Evolutionary conservation across 2,329 filamentous ascomycete species (phyloP).

Genomic region (Fusarium sp.): DNA sequence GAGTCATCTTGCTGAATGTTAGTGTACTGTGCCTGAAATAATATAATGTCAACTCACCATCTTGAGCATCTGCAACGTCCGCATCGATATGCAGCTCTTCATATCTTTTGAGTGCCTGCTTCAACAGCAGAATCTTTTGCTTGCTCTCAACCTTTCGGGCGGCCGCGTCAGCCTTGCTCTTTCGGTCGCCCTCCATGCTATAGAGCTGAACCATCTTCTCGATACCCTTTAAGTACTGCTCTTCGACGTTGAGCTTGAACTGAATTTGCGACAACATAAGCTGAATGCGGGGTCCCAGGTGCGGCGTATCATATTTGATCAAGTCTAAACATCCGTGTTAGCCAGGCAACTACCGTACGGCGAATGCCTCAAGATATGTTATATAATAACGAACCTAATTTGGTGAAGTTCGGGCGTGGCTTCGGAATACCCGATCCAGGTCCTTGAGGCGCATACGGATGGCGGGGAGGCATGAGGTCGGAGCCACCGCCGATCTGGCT

Average conservation of each 20-base stretch:
- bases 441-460: constrained; percentile 80
- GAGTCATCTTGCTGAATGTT: constrained; percentile 81
- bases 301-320: constrained; percentile 97
- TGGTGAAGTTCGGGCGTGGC: constrained; percentile 90
- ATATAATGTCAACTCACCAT: constrained; percentile 72
- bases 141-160: constrained; percentile 93
- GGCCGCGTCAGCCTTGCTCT: constrained; percentile 94
- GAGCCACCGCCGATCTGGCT: constrained; percentile 74
- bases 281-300: constrained; percentile 96
- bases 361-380: constrained; percentile 6
- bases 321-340: constrained; percentile 74
- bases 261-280: constrained; percentile 99
- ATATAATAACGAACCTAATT: constrained; percentile 78
- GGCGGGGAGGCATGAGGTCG: constrained; percentile 84
- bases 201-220: constrained; percentile 99
- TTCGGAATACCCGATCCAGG: constrained; percentile 79
- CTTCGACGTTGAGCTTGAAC: constrained; percentile 98
- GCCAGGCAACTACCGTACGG: constrained; percentile 15
- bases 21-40: constrained; percentile 30
- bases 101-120: constrained; percentile 96
- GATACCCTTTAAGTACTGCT: constrained; percentile 98
- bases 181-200: constrained; percentile 96
- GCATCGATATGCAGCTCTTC: constrained; percentile 97
- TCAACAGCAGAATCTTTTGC: constrained; percentile 96
- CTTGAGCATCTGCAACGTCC: constrained; percentile 81